phyloP scores from a whole-genome alignment of 768 basidiomycete genomes.

The Lentinula lateritia region DNA sequence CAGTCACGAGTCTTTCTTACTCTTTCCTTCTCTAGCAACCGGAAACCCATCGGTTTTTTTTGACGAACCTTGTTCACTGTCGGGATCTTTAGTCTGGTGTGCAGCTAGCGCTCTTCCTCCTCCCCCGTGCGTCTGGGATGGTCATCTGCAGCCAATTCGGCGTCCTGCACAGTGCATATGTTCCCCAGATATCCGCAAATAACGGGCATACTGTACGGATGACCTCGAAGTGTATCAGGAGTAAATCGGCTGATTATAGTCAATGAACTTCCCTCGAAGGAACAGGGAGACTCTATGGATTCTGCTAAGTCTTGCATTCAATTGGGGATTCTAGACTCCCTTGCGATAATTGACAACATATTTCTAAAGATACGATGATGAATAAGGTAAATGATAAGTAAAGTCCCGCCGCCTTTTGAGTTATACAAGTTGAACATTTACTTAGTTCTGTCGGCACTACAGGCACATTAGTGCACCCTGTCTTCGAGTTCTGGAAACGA shows the following conservation, averaged over 20 bases:
- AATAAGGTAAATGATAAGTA: neutral
- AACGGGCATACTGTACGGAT: neutral
- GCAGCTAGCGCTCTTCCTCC: neutral
- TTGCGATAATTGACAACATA: too few relatives aligned
- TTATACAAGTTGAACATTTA: neutral
- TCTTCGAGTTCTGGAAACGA: neutral
- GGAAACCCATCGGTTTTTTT: neutral
- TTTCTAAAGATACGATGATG: too few relatives aligned
- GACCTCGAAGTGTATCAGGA: neutral
- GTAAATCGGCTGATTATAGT: neutral
- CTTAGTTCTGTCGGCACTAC: neutral
- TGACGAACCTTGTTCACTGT: neutral
- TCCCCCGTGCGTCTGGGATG: neutral
- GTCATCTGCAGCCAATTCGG: neutral
- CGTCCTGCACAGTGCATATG: too few relatives aligned
- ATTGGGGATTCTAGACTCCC: too few relatives aligned
- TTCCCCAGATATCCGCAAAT: neutral
- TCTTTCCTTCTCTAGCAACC: neutral
- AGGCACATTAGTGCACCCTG: neutral
- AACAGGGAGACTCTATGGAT: neutral
- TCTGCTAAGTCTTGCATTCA: neutral
- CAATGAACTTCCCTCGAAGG: neutral
- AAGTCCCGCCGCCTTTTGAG: neutral
- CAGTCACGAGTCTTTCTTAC: too few relatives aligned
- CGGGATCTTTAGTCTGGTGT: neutral